Base-by-base conservation (phyloP, 148 eudicot species). In the Pouteria glomerata region DNA sequence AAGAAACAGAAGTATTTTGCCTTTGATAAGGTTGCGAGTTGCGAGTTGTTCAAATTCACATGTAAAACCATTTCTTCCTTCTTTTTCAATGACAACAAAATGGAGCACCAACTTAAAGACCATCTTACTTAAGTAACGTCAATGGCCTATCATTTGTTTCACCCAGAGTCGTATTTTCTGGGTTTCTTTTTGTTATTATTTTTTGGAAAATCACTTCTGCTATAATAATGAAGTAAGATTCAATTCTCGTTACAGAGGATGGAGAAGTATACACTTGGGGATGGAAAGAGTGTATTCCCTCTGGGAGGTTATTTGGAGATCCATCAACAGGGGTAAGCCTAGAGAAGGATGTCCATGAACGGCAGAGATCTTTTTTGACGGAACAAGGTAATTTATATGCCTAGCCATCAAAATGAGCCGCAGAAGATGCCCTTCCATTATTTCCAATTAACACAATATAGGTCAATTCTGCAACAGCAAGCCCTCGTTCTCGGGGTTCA, bases 221-320 rank as follows among this genome's bases (percentile, higher is more conserved):
- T 41, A 45, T 26, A 60, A 24, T 55, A 30, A 26, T 69, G 39
- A 24, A 69, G 23, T 60, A 60, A 60, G 14, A 42, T 27, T 72
- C n/a, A 60, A 39, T 57, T 60, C 44, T 64, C 55, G 14, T 35
- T 78, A 53, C 84, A 93, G 98, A 81, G 59, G 56, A 66, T 47
- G 91, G 88, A 48, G 96, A 89, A 78, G 96, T 91, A 55, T 91
- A 88, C 76, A 88, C 99, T 2, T 95, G 99, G 99, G 99, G 99
- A 70, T 95, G 98, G 99, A 95, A 88, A 83, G 99, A 95, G 72
- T 91, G 99, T 77, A 81, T 95, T 59, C 99, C 99, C 13, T 86
- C 96, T 26, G 99, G 97, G 23, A 95, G 86, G 85, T 82, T 95
- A 18, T 75, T 89, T 42, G 94, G 87, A 57, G 94, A 87, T 53